Conservation (phyloP, 2,329 filamentous ascomycete genomes). For the Penicillium sp. region DNA sequence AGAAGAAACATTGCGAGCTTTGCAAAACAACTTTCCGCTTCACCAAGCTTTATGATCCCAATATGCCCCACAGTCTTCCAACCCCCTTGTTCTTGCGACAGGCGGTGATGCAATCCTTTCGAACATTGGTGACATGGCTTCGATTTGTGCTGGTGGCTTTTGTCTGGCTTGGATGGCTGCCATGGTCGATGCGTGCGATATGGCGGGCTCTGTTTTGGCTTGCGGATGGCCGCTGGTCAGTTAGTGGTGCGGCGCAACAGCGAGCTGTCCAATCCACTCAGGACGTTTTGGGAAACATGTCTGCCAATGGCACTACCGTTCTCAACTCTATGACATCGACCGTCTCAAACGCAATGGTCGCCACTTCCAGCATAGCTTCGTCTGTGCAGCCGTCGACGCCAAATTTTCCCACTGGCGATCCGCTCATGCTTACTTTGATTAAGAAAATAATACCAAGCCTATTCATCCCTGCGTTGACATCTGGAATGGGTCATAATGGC, state of each 20-base stretch:
- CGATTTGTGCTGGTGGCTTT: slow-evolving; percentile 70
- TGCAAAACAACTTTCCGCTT: slow-evolving; percentile 98
- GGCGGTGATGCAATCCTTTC: slow-evolving; percentile 64
- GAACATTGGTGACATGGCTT: slow-evolving; percentile 69
- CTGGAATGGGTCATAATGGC: slow-evolving; percentile 24
- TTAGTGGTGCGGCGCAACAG: slow-evolving; percentile 22
- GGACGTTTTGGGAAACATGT: slow-evolving; percentile 17
- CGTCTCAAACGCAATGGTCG: slow-evolving; percentile 21
- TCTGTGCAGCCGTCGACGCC: slow-evolving; percentile 37
- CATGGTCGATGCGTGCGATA: slow-evolving; percentile 82
- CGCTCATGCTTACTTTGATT: slow-evolving; percentile 43
- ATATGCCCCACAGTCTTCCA: slow-evolving; percentile 84
- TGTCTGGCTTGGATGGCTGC: slow-evolving; percentile 84
- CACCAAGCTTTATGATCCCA: slow-evolving; percentile 90
- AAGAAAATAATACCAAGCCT: slow-evolving; percentile 40
- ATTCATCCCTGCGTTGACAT: slow-evolving; percentile 30
- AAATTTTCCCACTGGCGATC: slow-evolving; percentile 41
- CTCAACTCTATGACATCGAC: slow-evolving; percentile 22
- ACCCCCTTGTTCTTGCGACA: slow-evolving; percentile 73
- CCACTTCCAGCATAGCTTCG: slow-evolving; percentile 25
- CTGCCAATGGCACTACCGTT: slow-evolving; percentile 25
- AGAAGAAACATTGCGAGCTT: slow-evolving; percentile 98
- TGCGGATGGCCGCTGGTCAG: slow-evolving; percentile 66
- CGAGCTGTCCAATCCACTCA: slow-evolving; percentile 13
- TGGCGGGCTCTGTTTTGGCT: slow-evolving; percentile 96